Base-by-base conservation (phyloP, 441 rosid genomes). In the Gossypium davidsonii region DNA sequence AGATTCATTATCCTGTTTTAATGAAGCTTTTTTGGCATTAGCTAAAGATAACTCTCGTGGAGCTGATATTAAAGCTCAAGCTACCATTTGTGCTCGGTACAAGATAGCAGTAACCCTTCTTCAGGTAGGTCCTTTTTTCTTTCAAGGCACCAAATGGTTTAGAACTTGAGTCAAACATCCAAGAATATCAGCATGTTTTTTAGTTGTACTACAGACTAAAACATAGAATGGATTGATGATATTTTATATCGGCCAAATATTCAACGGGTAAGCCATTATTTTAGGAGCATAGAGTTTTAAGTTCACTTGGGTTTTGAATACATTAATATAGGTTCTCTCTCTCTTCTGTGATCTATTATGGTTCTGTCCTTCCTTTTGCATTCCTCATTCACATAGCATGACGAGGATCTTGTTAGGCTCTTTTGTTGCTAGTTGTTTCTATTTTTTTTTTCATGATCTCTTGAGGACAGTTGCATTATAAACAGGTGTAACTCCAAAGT, bases 1-100 rank as follows among this genome's bases (percentile, higher is more conserved):
- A 12, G 99, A 95, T 87, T 97, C 99, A 56, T 80, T 95, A 70
- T 93, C 98, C 59, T 93, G 98, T 85, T 95, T 93, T 52, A 95
- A 95, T 70, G 97, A 95, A 86, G 97, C 97, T 75, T 95, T 95
- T 86, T 85, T 95, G 60, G 99, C 98, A 65, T 87, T 93, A 42
- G 97, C 99, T 21, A 95, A 93, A 88, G 98, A 95, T 82, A 82
- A 88, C 59, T 93, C 98, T 67, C 97, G 97, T 77, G 99, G 99
- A 56, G 96, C 89, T 26, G 98, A 93, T 82, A 88, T 93, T 74
- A 93, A 91, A 83, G 92, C 99, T 75, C 99, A 95, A 84, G 98
- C 93, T 48, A 95, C 99, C 62, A 95, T 95, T 76, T 90, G 93
- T 85, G 98, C 97, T 64, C 99, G 91, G 83, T 95, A 93, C 90